Evolutionary conservation across 169 alveolate species (phyloP), one percentile per base, ranked within the genome.

Genomic region (Neospora caninum): DNA sequence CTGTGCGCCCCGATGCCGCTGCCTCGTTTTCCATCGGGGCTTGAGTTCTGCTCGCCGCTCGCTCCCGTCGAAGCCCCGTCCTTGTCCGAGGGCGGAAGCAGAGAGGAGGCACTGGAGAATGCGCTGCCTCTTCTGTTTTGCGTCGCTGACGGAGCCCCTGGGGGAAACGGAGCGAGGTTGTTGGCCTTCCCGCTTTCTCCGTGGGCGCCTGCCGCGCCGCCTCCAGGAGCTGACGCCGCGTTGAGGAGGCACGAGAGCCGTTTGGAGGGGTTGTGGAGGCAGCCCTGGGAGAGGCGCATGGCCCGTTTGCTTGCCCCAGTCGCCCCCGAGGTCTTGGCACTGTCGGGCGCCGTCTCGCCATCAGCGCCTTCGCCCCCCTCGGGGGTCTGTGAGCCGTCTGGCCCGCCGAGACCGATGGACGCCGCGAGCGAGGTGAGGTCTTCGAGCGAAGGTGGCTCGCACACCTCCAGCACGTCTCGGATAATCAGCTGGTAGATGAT

Each of bases 381-480:
- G 39, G 83, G 18, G 25, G 38, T 22, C 18, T 13, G 25, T 22
- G 42, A 13, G 25, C 13, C 39, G 42, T 22, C 25, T 13, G 36
- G 36, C 39, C 18, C 39, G 31, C 34, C 88, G 53, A 80, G 6
- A 34, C 95, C 95, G n/a, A 87, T 88, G 84, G 78, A 96, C 53
- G 49, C 95, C 69, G 84, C 96, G 39, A 94, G 88, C 94, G 80
- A 96, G 45, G 86, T 95, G 78, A 88, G 96, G 80, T 94, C 96
- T 58, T 43, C 96, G 38, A 82, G 92, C 16, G 95, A 94, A 2
- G 96, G 93, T 29, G 96, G 96, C 38, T 96, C 96, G 69, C 97
- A 95, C 29, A 95, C 95, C 67, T 96, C 97, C 22, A 96, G 80
- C 38, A 96, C 96, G 67, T 95, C 97, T 86, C 87, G 86, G 54